phyloP scores from a whole-genome alignment of 768 basidiomycete genomes.

The Rickenella mellea region DNA sequence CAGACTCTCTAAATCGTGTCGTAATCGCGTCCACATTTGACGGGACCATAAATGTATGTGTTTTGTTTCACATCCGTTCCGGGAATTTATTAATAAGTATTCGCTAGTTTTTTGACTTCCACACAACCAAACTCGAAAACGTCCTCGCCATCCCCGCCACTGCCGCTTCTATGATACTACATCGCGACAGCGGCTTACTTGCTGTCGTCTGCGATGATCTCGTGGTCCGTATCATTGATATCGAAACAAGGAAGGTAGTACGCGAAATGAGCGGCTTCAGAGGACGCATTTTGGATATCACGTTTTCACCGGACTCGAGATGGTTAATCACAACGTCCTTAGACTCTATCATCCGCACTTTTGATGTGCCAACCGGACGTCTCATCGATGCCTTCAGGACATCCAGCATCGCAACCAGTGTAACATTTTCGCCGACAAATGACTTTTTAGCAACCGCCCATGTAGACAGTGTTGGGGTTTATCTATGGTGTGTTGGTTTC shows the following conservation, averaged over 20 bases:
- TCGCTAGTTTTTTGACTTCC: constrained; percentile 91
- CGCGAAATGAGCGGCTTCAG: constrained; percentile 82
- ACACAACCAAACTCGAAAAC: constrained; percentile 65
- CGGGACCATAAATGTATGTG: constrained; percentile 78
- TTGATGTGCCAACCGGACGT: constrained; percentile 87
- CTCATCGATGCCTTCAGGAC: constrained; percentile 91
- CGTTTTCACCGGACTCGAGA: constrained; percentile 90
- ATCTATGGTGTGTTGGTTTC: constrained; percentile 64
- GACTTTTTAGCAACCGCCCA: constrained; percentile 96
- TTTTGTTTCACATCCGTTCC: not conserved
- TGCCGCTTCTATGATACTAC: constrained; percentile 61
- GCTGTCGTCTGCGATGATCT: constrained; percentile 83
- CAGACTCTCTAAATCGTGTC: constrained; percentile 73
- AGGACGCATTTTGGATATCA: constrained; percentile 82
- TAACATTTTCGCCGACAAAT: constrained; percentile 89
- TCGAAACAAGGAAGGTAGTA: constrained; percentile 82
- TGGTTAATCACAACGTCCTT: constrained; percentile 87
- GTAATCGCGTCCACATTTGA: constrained; percentile 83
- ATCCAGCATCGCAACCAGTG: constrained; percentile 75
- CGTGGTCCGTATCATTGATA: constrained; percentile 77
- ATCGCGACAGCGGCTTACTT: constrained; percentile 79
- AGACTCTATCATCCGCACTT: constrained; percentile 89
- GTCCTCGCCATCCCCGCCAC: constrained; percentile 60
- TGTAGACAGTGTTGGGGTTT: constrained; percentile 88
- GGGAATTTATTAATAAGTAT: not conserved